These are phyloP conservation scores for Myxozyma kluyveri DNA, from an alignment of 805 yeast genomes.

Conservation along the genomic window DNA sequence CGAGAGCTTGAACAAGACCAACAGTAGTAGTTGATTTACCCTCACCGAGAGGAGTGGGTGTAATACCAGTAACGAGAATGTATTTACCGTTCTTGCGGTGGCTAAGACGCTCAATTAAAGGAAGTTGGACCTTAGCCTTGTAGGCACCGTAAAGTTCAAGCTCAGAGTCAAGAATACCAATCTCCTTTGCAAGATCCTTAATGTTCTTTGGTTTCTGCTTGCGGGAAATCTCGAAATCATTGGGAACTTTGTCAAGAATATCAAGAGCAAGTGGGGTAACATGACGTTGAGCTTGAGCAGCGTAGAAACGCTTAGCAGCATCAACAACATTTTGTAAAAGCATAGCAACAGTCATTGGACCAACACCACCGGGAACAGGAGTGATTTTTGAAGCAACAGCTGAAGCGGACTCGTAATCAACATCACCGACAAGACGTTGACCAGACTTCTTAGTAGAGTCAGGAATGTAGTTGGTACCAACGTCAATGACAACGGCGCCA, in stretches of 20 bases:
- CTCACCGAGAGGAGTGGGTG: slow-evolving; percentile 98
- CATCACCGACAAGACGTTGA: slow-evolving; percentile 88
- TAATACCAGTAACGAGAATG: slow-evolving; percentile 91
- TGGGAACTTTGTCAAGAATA: slow-evolving; percentile 70
- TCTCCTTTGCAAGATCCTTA: slow-evolving; percentile 68
- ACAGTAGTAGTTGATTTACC: slow-evolving; percentile 96
- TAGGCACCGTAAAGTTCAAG: slow-evolving; percentile 83
- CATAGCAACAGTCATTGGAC: slow-evolving; percentile 99
- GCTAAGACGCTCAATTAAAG: slow-evolving; percentile 65
- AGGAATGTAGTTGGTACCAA: slow-evolving; percentile 86
- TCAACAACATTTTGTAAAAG: slow-evolving; percentile 75
- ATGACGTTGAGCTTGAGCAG: slow-evolving; percentile 46
- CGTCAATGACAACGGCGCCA: slow-evolving; percentile 86
- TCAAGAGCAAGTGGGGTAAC: slow-evolving; percentile 57
- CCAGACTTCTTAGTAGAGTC: slow-evolving; percentile 77
- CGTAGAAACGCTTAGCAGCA: slow-evolving; percentile 65
- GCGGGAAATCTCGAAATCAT: slow-evolving; percentile 87
- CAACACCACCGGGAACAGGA: slow-evolving; percentile 99
- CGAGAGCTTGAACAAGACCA: slow-evolving; percentile 94
- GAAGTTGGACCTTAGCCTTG: slow-evolving; percentile 82
- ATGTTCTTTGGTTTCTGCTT: slow-evolving; percentile 84
- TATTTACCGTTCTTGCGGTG: slow-evolving; percentile 72
- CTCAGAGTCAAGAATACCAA: slow-evolving; percentile 75
- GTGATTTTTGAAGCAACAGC: slow-evolving; percentile 69
- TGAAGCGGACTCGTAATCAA: slow-evolving; percentile 69